phyloP scores from a whole-genome alignment of 495 filamentous ascomycete species.

The Penicillium taxi region DNA sequence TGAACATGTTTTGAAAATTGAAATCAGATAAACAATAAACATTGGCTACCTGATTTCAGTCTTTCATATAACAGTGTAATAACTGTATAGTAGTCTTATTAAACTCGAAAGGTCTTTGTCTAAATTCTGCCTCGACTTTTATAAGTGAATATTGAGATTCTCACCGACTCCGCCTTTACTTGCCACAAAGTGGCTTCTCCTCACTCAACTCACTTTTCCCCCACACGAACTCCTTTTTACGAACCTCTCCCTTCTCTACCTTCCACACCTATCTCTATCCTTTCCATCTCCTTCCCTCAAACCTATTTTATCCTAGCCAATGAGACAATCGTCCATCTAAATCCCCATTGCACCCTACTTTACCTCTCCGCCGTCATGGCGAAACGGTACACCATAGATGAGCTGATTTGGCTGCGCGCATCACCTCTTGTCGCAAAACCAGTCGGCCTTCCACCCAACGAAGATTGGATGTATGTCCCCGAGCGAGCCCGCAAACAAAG shows the following conservation, averaged over 20 bases:
- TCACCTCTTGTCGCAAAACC: constrained; percentile 86
- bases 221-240: not conserved
- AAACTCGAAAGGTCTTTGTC: too few relatives aligned
- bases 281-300: not conserved
- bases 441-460: constrained; percentile 68
- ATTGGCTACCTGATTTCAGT: too few relatives aligned
- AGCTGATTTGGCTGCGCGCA: constrained; percentile 66
- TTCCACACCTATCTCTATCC: not conserved
- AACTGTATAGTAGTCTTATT: too few relatives aligned
- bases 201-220: constrained; percentile 6
- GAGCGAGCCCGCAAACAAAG: too few relatives aligned
- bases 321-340: constrained; percentile 23
- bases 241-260: not conserved
- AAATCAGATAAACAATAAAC: too few relatives aligned
- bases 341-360: constrained; percentile 23
- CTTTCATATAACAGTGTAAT: too few relatives aligned
- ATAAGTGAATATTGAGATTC: constrained; percentile 3
- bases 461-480: constrained; percentile 78
- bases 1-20: too few relatives aligned
- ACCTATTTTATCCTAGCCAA: constrained; percentile 20
- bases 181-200: constrained; percentile 31
- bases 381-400: constrained; percentile 67
- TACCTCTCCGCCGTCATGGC: constrained; percentile 37
- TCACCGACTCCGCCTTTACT: constrained; percentile 29
- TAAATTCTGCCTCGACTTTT: not conserved